Conservation (phyloP, 2,329 filamentous ascomycete genomes). For the Colletotrichum sp. region DNA sequence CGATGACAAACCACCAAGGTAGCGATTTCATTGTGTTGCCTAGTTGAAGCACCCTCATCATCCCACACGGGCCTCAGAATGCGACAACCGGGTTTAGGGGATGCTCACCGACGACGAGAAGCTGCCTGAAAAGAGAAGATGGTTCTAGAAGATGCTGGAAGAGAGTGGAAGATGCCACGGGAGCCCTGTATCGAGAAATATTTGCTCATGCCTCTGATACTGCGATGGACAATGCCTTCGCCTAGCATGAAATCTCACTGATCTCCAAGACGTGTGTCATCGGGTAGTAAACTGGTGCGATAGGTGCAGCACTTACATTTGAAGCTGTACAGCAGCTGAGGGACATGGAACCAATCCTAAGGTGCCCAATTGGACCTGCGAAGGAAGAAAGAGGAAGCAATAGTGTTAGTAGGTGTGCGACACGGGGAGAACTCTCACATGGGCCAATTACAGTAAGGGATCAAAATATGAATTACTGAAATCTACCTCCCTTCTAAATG, state of each 20-base stretch:
- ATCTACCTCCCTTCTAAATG: background rate
- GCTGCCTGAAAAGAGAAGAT: background rate
- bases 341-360: background rate
- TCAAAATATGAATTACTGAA: background rate
- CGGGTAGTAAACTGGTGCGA: background rate
- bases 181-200: background rate
- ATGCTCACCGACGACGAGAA: background rate
- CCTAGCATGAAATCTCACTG: background rate
- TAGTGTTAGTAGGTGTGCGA: background rate
- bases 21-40: background rate
- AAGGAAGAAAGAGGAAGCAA: background rate
- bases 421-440: background rate
- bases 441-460: background rate
- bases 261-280: background rate
- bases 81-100: background rate
- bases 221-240: background rate
- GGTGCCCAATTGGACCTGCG: background rate
- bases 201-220: background rate
- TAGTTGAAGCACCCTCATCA: rapidly evolving
- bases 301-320: background rate
- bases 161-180: background rate
- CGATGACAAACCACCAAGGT: background rate
- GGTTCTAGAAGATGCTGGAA: background rate
- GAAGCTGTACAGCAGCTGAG: rapidly evolving
- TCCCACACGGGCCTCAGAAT: background rate